Base-by-base conservation (phyloP, 768 basidiomycete species). In the Boletus barrowsii region DNA sequence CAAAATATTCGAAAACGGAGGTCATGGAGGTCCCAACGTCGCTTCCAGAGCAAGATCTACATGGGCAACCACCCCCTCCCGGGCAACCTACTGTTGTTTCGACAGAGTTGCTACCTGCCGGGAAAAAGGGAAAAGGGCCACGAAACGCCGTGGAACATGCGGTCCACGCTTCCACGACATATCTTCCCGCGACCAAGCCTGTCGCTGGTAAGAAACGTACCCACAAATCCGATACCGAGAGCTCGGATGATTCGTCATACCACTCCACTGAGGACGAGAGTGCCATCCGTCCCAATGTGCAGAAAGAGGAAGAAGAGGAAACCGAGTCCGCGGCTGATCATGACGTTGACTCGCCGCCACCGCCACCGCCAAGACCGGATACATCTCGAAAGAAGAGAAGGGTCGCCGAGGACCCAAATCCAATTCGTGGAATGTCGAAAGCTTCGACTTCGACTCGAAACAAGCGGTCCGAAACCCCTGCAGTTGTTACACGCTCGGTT, bases 21-120 rank as follows among this genome's bases (percentile, higher is more conserved):
- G 62, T 53, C 43, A 63, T 61, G 10, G 70, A 76, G 49, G 67
- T 86, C 13, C 84, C 84, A 7, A 85, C 84, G 0, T 88, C 86
- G 17, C 70, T 81, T 42, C 83, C 84, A 4, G 78, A 79, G 37
- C 79, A 85, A 62, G 81, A 83, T 41, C 61, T 64, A 33, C 61
- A 59, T 15, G 42, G 32, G 17, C 55, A 62, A n/a, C 26, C 54
- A 7, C 44, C 37, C 11, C 51, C 59, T 42, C 49, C 49, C 33
- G 52, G 15, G 32, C 56, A 54, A 36, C 49, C 48, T 36, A 62
- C 55, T 43, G 39, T 33, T 20, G 26, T 47, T 43, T 29, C 44
- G 22, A 47, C 47, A 17, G 54, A 49, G 20, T 18, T 49, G 10
- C 47, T 22, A 29, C 39, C 57, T 49, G 42, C 48, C 17, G 62